phyloP scores from a whole-genome alignment of 768 basidiomycete species.

The Bullera alba region DNA sequence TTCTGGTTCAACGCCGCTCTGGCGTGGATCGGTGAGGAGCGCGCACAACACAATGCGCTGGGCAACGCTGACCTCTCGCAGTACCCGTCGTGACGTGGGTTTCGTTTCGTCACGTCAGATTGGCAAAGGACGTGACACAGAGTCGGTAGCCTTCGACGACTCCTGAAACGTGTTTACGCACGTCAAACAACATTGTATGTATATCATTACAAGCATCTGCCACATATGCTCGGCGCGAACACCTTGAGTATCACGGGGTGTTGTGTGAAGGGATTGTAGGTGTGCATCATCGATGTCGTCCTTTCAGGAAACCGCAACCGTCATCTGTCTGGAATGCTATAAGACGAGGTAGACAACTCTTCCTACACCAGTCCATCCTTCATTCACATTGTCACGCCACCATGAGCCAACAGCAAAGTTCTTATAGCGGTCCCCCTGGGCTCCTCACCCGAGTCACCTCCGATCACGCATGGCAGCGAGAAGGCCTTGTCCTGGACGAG shows the following conservation, averaged over 20 bases:
- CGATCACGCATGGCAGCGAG: too few relatives aligned
- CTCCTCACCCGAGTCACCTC: too few relatives aligned
- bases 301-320: too few relatives aligned
- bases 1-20: constrained; percentile 13
- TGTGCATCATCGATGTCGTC: not conserved
- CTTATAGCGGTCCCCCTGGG: too few relatives aligned
- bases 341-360: not conserved
- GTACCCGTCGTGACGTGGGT: not conserved
- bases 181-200: not conserved
- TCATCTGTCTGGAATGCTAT: not conserved
- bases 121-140: constrained; percentile 8
- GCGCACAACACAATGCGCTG: not conserved
- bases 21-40: constrained; percentile 9
- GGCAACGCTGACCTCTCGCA: not conserved
- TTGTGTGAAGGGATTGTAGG: not conserved
- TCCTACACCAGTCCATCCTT: not conserved
- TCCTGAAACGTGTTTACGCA: not conserved
- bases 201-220: not conserved
- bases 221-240: not conserved
- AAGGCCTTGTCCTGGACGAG: too few relatives aligned
- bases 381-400: not conserved
- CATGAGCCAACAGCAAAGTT: too few relatives aligned
- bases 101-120: not conserved
- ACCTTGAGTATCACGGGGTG: not conserved
- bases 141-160: not conserved